Evolutionary conservation across 768 basidiomycete genomes (phyloP).

Genomic region (Hygrophorus pudorinus): DNA sequence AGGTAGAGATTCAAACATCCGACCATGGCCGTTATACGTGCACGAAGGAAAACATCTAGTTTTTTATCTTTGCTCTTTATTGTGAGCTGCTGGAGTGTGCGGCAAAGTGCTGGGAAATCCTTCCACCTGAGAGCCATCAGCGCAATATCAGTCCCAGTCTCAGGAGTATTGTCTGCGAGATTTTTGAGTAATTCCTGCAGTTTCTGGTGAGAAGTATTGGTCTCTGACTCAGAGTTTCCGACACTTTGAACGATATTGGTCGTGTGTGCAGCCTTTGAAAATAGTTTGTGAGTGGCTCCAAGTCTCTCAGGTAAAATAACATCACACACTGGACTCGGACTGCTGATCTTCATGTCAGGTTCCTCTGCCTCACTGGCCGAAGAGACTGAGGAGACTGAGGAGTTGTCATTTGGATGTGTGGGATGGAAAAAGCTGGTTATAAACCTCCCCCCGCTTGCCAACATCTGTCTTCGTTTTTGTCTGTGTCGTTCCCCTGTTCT

Average conservation of each 20-base stretch:
- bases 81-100: conserved; percentile 11
- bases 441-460: neutral
- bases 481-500: neutral
- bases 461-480: neutral
- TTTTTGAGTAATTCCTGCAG: neutral
- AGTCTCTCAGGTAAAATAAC: too few relatives aligned
- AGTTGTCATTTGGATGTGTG: neutral
- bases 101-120: conserved; percentile 13
- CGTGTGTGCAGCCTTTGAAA: too few relatives aligned
- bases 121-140: conserved; percentile 12
- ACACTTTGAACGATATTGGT: too few relatives aligned
- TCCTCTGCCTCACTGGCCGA: too few relatives aligned
- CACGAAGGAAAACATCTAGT: conserved; percentile 20
- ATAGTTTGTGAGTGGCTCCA: too few relatives aligned
- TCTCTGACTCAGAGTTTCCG: too few relatives aligned
- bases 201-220: too few relatives aligned
- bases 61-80: conserved; percentile 19
- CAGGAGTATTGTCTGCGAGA: conserved; percentile 7
- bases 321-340: too few relatives aligned
- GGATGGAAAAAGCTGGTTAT: neutral
- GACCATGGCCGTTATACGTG: conserved; percentile 21
- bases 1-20: conserved; percentile 26
- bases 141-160: conserved; percentile 5
- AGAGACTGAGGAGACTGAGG: too few relatives aligned
- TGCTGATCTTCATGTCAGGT: too few relatives aligned